Base-by-base conservation (phyloP, 345 rosid genomes). In the Pugionium cornutum region DNA sequence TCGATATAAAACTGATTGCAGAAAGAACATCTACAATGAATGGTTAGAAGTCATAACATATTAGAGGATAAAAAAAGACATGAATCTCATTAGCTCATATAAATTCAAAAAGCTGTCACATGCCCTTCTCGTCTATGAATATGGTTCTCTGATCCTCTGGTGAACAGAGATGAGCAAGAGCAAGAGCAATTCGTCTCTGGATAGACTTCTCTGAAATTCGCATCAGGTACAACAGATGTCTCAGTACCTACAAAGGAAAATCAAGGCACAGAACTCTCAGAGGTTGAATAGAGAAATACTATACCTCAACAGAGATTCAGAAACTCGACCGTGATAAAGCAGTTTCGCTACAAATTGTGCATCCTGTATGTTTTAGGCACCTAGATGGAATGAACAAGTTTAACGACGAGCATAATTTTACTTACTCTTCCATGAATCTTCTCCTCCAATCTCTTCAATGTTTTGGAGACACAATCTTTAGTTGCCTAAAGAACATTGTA, bases 401-500 rank as follows among this genome's bases (percentile, higher is more conserved):
- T 45, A 33, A 42, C 64, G 45, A 41, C 52, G 2, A 30, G 46
- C 8, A 44, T 18, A 18, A 49, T 67, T 72, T 72, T 55, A 78
- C 92, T 73, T 77, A 95, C 99, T 66, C 95, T 84, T 65, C 97
- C 97, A 68, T 84, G 92, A 74, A 89, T 91, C 77, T 91, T 95
- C 81, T 95, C 97, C 80, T 95, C 99, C 62, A 95, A 72, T 78
- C 99, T 85, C 80, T 95, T 95, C 72, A 95, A 57, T 29, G 99
- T 95, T 82, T 89, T 95, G 64, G 96, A 86, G 29, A 95, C 96
- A 70, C 99, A 95, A 76, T 95, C 99, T 73, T 91, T 95, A 52
- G 99, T 95, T 67, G 97, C 95, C 99, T 95, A 83, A 62, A 67
- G 60, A 18, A 58, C 36, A 62, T 30, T 47, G 64, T 60, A 39